These are phyloP conservation scores for Eragrostis curvula DNA, from an alignment of 176 grass and related monocot species.

Conservation along the genomic window DNA sequence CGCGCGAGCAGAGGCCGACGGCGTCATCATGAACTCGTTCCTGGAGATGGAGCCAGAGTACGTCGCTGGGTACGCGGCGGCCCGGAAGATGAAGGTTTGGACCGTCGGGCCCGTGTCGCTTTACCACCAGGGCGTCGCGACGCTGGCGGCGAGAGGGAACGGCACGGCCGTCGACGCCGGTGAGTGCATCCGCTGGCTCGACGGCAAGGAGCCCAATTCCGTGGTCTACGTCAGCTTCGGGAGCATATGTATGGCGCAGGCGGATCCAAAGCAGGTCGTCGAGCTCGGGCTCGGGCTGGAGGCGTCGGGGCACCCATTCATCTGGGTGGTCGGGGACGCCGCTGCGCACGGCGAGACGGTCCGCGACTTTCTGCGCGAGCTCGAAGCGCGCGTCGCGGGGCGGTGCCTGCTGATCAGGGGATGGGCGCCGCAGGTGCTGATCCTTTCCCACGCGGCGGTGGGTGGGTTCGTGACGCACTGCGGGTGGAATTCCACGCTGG, in stretches of 20 bases:
- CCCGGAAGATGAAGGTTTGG: slow-evolving; percentile 60
- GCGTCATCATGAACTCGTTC: slow-evolving; percentile 66
- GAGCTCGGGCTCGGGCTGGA: slow-evolving; percentile 63
- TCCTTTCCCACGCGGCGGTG: slow-evolving; percentile 57
- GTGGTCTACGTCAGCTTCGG: slow-evolving; percentile 77
- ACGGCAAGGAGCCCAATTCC: slow-evolving; percentile 42
- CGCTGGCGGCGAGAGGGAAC: slow-evolving; percentile 19
- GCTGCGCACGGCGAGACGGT: neutral
- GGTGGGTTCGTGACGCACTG: slow-evolving; percentile 82
- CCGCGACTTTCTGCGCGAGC: neutral
- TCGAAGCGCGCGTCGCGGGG: slow-evolving; percentile 33
- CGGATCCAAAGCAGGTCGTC: slow-evolving; percentile 40
- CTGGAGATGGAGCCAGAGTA: slow-evolving; percentile 56
- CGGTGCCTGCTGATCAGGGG: slow-evolving; percentile 40
- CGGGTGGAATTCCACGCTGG: slow-evolving; percentile 83
- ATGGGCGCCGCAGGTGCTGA: slow-evolving; percentile 64
- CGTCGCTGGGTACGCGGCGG: slow-evolving; percentile 48
- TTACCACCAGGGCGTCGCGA: slow-evolving; percentile 32
- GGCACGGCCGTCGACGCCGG: slow-evolving; percentile 7
- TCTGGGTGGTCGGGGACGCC: slow-evolving; percentile 45
- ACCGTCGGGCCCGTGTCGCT: slow-evolving; percentile 55
- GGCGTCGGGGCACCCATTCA: slow-evolving; percentile 45
- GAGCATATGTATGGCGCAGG: slow-evolving; percentile 40
- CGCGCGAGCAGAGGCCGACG: slow-evolving; percentile 48
- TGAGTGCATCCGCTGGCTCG: slow-evolving; percentile 55